Evolutionary conservation across 495 filamentous ascomycete species (phyloP).

Genomic region (Aspergillus ellipticus): DNA sequence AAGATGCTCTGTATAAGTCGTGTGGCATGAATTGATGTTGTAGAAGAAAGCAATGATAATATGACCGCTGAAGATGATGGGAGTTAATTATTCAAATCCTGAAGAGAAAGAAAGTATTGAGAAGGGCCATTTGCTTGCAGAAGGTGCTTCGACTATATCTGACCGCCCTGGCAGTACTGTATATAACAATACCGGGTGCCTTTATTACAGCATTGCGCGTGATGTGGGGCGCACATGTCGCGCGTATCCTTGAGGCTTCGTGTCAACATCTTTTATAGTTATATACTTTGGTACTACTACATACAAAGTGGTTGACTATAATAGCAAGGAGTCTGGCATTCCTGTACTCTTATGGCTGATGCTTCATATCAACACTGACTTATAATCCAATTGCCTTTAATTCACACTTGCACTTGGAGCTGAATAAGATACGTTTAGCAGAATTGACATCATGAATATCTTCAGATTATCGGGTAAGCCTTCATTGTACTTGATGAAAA

Average conservation of each 20-base stretch:
- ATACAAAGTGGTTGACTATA: background rate
- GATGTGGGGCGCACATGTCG: constrained; percentile 17
- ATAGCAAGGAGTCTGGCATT: background rate
- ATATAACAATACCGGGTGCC: too few species aligned
- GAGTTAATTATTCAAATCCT: too few species aligned
- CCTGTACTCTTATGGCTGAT: background rate
- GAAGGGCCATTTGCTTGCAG: too few species aligned
- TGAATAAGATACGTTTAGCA: background rate
- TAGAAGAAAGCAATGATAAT: too few species aligned
- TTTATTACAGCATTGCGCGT: constrained; percentile 12
- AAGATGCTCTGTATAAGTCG: too few species aligned
- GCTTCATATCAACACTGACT: background rate
- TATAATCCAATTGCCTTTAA: background rate
- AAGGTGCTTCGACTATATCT: too few species aligned
- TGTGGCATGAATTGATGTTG: too few species aligned
- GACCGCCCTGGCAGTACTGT: background rate
- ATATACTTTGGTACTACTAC: background rate
- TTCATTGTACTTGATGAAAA: background rate
- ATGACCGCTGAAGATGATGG: too few species aligned
- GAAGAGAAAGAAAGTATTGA: too few species aligned
- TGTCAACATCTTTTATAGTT: constrained; percentile 22
- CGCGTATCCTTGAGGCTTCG: constrained; percentile 26
- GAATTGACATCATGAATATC: constrained; percentile 67
- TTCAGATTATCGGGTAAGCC: constrained; percentile 77
- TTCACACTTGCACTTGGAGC: background rate